Conservation (phyloP, 2,329 filamentous ascomycete species). For the Hypocrella siamensis region DNA sequence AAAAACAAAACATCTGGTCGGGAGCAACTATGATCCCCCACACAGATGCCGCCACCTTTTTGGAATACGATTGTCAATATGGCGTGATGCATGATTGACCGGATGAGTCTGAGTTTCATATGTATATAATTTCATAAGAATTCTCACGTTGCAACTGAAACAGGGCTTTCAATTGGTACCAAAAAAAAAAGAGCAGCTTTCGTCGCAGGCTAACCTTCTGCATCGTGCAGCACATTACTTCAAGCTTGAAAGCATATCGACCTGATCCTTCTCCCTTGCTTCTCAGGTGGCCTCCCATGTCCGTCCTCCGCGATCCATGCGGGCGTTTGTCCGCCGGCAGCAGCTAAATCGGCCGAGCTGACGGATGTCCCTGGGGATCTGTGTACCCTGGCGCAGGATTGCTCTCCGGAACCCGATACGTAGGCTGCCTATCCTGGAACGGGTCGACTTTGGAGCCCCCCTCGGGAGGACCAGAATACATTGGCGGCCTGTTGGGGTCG, state of each 20-base stretch:
- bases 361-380: conserved; percentile 34
- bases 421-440: conserved; percentile 22
- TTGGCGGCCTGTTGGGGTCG: conserved; percentile 39
- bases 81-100: too few species aligned
- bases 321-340: neutral
- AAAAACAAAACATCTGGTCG: neutral
- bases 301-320: neutral
- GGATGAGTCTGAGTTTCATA: too few species aligned
- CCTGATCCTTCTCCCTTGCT: too few species aligned
- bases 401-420: conserved; percentile 9
- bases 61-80: too few species aligned
- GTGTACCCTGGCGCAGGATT: conserved; percentile 15
- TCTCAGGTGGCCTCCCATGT: neutral
- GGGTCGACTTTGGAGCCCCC: conserved; percentile 38
- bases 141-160: too few species aligned
- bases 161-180: too few species aligned
- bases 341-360: conserved; percentile 7
- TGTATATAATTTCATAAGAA: too few species aligned
- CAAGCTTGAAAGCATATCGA: too few species aligned
- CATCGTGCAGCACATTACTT: too few species aligned
- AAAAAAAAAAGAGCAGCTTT: too few species aligned
- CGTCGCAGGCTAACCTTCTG: too few species aligned
- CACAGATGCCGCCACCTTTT: neutral
- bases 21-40: neutral
- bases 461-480: conserved; percentile 33